phyloP scores from a whole-genome alignment of 768 basidiomycete species.

The Mycena maculata region DNA sequence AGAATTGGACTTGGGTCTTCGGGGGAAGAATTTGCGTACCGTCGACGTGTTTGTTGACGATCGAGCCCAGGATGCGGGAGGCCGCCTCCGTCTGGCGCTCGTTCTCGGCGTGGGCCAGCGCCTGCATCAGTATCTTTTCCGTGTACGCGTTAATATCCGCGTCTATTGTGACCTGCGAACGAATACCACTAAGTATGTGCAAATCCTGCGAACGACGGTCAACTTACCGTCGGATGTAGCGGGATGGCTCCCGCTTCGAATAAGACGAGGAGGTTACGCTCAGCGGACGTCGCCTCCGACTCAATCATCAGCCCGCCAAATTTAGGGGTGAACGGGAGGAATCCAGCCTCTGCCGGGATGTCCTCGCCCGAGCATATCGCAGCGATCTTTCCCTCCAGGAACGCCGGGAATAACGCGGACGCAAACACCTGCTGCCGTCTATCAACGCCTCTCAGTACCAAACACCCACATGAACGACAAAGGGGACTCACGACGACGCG shows the following conservation, averaged over 20 bases:
- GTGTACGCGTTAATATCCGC: constrained; percentile 63
- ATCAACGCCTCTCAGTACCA: constrained; percentile 8
- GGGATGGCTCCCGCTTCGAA: constrained; percentile 76
- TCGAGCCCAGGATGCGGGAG: constrained; percentile 67
- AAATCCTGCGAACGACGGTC: not conserved
- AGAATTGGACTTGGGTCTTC: not conserved
- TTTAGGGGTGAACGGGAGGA: constrained; percentile 58
- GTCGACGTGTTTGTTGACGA: constrained; percentile 83
- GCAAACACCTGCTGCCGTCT: constrained; percentile 78
- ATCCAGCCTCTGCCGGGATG: constrained; percentile 68
- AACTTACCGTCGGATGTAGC: constrained; percentile 71
- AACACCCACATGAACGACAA: constrained; percentile 10
- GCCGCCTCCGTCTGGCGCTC: constrained; percentile 66
- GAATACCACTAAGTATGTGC: constrained; percentile 10
- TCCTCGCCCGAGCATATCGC: constrained; percentile 36
- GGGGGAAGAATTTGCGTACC: constrained; percentile 55
- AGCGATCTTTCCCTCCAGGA: constrained; percentile 62
- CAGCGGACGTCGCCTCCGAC: constrained; percentile 55
- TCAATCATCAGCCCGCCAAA: constrained; percentile 36
- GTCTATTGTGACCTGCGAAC: constrained; percentile 56
- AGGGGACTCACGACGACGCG: constrained; percentile 65
- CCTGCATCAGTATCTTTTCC: constrained; percentile 69
- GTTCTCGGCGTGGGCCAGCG: constrained; percentile 58
- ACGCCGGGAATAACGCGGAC: constrained; percentile 62
- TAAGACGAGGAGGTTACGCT: constrained; percentile 74